A percentile compares a stretch with the other conserved stretches of the same genome.
phyloP scores from a whole-genome alignment of 192 early-diverging fungal species.

The Diversispora eburnea region DNA sequence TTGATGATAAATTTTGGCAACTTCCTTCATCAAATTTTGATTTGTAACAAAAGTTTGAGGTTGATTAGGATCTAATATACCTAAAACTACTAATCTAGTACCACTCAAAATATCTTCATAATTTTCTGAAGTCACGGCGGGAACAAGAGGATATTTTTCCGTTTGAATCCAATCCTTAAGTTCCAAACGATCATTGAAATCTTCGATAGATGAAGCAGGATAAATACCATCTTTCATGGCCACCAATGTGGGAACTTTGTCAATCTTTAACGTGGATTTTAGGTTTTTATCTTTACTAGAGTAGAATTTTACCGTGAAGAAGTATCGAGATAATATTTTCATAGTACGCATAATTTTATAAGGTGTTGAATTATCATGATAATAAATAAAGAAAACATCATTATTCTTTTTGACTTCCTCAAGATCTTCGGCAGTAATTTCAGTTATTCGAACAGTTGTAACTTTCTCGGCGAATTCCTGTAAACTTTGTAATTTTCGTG shows the following conservation, averaged over 20 bases:
- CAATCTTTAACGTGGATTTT: slow-evolving; percentile 26
- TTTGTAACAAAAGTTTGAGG: slow-evolving; percentile 13
- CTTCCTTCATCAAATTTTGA: slow-evolving; percentile 28
- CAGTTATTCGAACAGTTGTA: slow-evolving; percentile 31
- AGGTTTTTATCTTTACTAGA: slow-evolving; percentile 32
- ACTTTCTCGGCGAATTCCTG: slow-evolving; percentile 51
- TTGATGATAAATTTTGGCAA: slow-evolving; percentile 33
- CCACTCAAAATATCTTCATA: slow-evolving; percentile 66
- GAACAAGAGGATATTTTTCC: slow-evolving; percentile 65
- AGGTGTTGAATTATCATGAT: slow-evolving; percentile 49
- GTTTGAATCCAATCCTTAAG: slow-evolving; percentile 59
- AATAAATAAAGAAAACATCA: slow-evolving; percentile 53
- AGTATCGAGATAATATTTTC: slow-evolving; percentile 26
- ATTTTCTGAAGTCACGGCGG: slow-evolving; percentile 62
- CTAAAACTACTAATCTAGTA: slow-evolving; percentile 61
- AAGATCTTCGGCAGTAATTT: slow-evolving; percentile 37
- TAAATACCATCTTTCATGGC: slow-evolving; percentile 59
- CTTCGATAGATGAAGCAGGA: slow-evolving; percentile 17
- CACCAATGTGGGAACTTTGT: slow-evolving; percentile 45
- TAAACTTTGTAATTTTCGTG: slow-evolving; percentile 51
- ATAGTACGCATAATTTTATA: slow-evolving; percentile 34
- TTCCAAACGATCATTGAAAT: slow-evolving; percentile 34
- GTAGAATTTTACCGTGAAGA: slow-evolving; percentile 35
- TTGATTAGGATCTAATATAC: slow-evolving; percentile 52
- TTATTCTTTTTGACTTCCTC: slow-evolving; percentile 37